These are phyloP conservation scores for Alternaria triticimaculans DNA, from an alignment of 2,329 filamentous ascomycete genomes.

Conservation along the genomic window DNA sequence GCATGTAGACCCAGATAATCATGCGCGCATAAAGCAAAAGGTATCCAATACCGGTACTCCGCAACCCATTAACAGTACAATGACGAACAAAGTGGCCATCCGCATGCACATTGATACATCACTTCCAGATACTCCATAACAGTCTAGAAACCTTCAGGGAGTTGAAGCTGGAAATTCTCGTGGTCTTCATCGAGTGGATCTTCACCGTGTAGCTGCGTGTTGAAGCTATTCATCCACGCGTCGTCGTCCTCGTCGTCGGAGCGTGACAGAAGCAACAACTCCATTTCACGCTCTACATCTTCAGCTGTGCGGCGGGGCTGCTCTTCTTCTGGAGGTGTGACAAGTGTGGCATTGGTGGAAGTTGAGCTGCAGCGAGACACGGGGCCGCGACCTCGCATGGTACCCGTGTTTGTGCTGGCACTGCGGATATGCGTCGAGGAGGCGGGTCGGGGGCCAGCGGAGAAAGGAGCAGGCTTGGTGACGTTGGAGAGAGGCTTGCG, in stretches of 20 bases:
- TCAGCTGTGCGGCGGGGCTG: conserved; percentile 36
- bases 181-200: conserved; percentile 39
- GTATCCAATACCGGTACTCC: conserved; percentile 15
- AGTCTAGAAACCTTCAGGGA: conserved; percentile 40
- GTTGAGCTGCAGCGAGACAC: conserved; percentile 46
- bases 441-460: conserved; percentile 29
- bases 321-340: conserved; percentile 29
- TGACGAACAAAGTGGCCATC: neutral
- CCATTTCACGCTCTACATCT: conserved; percentile 44
- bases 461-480: conserved; percentile 39
- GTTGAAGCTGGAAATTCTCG: conserved; percentile 40
- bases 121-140: neutral
- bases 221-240: conserved; percentile 42
- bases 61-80: neutral
- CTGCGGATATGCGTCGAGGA: conserved; percentile 25
- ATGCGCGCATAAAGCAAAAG: conserved; percentile 8
- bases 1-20: neutral
- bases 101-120: neutral
- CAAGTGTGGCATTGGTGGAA: conserved; percentile 40
- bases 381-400: conserved; percentile 19
- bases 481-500: conserved; percentile 48
- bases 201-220: conserved; percentile 27
- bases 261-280: conserved; percentile 34
- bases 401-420: conserved; percentile 13
- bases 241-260: conserved; percentile 41